These are phyloP conservation scores for Pulicaria dysenterica DNA, from an alignment of 129 eudicot genomes.

Conservation along the genomic window DNA sequence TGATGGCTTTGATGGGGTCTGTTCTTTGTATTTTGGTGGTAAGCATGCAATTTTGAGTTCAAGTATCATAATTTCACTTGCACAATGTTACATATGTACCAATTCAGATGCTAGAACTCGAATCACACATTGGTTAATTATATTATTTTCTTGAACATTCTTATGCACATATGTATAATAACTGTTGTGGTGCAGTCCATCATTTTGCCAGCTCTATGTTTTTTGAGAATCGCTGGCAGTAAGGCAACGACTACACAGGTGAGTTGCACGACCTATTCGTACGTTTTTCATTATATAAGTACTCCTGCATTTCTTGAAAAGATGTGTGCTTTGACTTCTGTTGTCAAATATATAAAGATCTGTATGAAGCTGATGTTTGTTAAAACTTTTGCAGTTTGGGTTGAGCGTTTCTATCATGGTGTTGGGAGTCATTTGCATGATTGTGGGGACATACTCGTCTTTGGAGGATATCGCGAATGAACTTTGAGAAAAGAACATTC, in stretches of 20 bases:
- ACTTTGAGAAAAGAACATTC: conserved; percentile 25
- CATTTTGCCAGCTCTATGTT: conserved; percentile 77
- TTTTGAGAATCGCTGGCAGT: conserved; percentile 58
- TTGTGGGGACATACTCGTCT: conserved; percentile 71
- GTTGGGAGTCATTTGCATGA: conserved; percentile 49
- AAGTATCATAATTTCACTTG: neutral
- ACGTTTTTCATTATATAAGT: neutral
- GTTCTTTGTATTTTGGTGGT: conserved; percentile 64
- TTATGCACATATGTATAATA: neutral
- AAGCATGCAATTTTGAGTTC: conserved; percentile 30
- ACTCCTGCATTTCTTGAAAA: conserved; percentile 8
- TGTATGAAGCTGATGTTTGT: conserved; percentile 3
- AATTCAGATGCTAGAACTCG: neutral
- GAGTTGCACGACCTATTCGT: neutral
- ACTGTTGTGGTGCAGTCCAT: conserved; percentile 54
- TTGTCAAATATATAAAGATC: conserved; percentile 4
- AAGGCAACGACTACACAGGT: conserved; percentile 81
- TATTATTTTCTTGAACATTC: neutral
- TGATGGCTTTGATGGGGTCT: conserved; percentile 73
- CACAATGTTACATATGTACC: neutral
- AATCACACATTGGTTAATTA: neutral
- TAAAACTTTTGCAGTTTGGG: conserved; percentile 44
- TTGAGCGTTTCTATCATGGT: conserved; percentile 49
- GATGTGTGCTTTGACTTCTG: neutral
- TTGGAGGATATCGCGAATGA: conserved; percentile 43